Base-by-base conservation (phyloP, 805 yeast species). In the Saccharomyces eubayanus region DNA sequence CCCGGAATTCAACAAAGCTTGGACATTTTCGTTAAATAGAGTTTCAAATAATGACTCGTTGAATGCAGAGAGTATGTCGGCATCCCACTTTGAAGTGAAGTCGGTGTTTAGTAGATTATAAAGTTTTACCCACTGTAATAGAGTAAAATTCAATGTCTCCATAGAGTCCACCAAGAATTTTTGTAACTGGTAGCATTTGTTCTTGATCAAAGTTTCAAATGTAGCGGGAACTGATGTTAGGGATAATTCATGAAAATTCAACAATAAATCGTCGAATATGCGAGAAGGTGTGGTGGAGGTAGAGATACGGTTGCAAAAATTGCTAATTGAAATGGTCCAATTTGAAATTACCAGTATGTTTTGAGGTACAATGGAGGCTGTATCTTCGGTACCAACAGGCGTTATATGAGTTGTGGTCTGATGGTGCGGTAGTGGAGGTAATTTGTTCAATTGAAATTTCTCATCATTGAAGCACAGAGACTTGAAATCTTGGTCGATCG, bases 381-480 rank as follows among this genome's bases (percentile, higher is more conserved):
- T 14, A 6, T 8, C 28, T 16, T 16, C 43, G 11, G 12, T 16
- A 9, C 43, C 12, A 36, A 8, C 4, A 16, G 43, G 24, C 16
- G 43, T 16, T 36, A 36, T 16, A 36, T 36, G 43, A 8, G 43
- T n/a, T 9, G 43, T 6, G 43, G 11, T 28, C 8, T 11, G 16
- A 6, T 16, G 43, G 11, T n/a, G 11, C 16, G 6, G 27, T 31
- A 55, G 21, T 12, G 59, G 64, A 9, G 66, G 57, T n/a, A 65
- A 30, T 48, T 59, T 63, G 12, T 54, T 56, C 21, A 66, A 48
- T 40, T 60, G 61, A 53, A 51, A 64, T 9, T 36, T 10, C 16
- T 59, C 57, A 54, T 68, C 72, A 47, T 64, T 56, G 47, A 68
- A 68, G 53, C 72, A 68, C n/a, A 68, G 54, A 4, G 62, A 62